phyloP scores from a whole-genome alignment of 1,139 yeast genomes.

The Kazachstania sp. region DNA sequence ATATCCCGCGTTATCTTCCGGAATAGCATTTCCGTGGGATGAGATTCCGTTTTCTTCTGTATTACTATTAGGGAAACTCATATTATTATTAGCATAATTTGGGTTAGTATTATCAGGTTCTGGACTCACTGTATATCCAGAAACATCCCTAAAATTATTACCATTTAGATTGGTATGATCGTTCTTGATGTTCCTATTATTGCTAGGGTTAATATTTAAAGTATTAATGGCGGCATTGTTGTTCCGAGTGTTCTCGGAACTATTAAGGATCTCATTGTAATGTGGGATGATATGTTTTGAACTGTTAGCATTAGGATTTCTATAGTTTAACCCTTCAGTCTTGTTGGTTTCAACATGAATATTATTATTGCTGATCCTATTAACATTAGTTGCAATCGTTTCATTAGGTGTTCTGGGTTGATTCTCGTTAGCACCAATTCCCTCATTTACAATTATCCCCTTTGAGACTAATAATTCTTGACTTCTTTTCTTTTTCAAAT shows the following conservation, averaged over 20 bases:
- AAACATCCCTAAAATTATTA: not conserved
- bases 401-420: no score
- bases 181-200: no score
- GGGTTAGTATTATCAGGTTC: not conserved
- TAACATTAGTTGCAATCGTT: no score
- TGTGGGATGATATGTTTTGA: no score
- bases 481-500: constrained; percentile 20
- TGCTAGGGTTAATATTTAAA: no score
- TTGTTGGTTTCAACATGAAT: not conserved
- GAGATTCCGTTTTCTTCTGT: not conserved
- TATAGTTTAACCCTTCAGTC: no score
- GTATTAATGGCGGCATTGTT: no score
- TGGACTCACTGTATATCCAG: not conserved
- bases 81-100: not conserved
- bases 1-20: not conserved
- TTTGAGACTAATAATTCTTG: constrained; percentile 4
- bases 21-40: not conserved
- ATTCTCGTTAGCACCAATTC: not conserved
- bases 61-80: not conserved
- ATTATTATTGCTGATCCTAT: not conserved
- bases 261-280: not conserved
- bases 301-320: no score
- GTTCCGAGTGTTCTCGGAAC: no score
- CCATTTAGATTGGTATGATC: not conserved
- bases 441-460: not conserved